Evolutionary conservation across 768 basidiomycete genomes (phyloP), one percentile per base, ranked within the genome.

Genomic region (Leccinum subgranulosum): DNA sequence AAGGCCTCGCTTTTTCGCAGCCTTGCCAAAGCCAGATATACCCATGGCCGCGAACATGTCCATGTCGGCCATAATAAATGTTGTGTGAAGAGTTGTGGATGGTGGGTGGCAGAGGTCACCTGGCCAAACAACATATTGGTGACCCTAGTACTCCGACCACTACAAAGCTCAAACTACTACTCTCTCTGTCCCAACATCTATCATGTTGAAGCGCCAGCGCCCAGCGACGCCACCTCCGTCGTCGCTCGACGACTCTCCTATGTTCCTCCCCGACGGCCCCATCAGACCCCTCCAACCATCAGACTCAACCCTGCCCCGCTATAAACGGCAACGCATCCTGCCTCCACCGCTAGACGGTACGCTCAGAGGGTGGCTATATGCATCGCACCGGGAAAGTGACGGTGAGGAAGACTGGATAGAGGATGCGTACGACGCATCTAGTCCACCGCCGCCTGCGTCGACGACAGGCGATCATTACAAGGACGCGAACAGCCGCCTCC

Each of bases 21-120:
- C 73, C 74, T 92, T 94, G 25, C 92, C 92, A 68, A 94, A 94
- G 23, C 88, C 88, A 65, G 84, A 65, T 56, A 94, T 89, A 6
- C 92, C 92, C 87, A 94, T 92, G 11, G 87, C 83, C 2, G 87
- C 84, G 65, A 92, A 81, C 19, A 92, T 74, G 59, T 92, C 90
- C 75, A 80, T 79, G 71, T 86, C 83, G 25, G 72, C 72, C 82
- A 83, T 83, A 12, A 43, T 43, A 43, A n/a, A 46, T 55, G 64
- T 46, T 34, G 58, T 46, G 14, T 15, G 14, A 51, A 50, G 19
- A 23, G 52, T 29, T n/a, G 36, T 14, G 17, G 10, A 23, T 27
- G 39, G 19, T n/a, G 52, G 28, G 67, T 68, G 65, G 62, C 65
- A 54, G 55, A 58, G 51, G 66, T 61, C 61, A 36, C 39, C 54